A percentile compares a stretch with the other conserved stretches of the same genome.
Evolutionary conservation across 768 basidiomycete species (phyloP).

Genomic region (Lepiota brunneoincarnata): DNA sequence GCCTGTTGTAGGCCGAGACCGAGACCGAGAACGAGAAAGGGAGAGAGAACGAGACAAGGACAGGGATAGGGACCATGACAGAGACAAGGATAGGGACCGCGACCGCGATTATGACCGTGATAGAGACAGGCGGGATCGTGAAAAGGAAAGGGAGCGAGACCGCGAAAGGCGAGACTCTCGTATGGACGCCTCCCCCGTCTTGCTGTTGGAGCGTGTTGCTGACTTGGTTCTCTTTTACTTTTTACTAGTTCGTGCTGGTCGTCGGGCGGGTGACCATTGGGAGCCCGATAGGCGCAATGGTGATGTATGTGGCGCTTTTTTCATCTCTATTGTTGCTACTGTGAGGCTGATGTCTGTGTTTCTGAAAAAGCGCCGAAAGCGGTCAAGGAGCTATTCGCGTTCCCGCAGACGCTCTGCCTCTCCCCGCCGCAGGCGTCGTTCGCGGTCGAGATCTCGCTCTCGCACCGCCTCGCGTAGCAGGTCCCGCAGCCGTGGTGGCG

Average conservation of each 20-base stretch:
- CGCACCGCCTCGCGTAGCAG: conserved; percentile 46
- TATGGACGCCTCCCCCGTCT: no score
- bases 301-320: conserved; percentile 48
- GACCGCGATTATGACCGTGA: conserved; percentile 43
- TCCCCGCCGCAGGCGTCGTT: conserved; percentile 62
- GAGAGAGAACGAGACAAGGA: conserved; percentile 39
- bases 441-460: conserved; percentile 29
- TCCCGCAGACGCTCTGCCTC: conserved; percentile 66
- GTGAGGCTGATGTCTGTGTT: conserved; percentile 7
- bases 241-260: conserved; percentile 34
- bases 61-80: conserved; percentile 38
- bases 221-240: background rate
- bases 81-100: conserved; percentile 34
- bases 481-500: conserved; percentile 62
- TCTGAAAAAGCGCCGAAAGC: conserved; percentile 55
- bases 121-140: conserved; percentile 34
- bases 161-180: conserved; percentile 56
- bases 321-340: background rate
- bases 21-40: conserved; percentile 36
- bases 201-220: conserved; percentile 4
- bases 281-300: conserved; percentile 76
- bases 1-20: conserved; percentile 39
- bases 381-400: conserved; percentile 63
- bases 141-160: conserved; percentile 34
- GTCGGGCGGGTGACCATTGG: conserved; percentile 72